These are phyloP conservation scores for Dactylonectria macrodidyma DNA, from an alignment of 2,329 filamentous ascomycete genomes.

Conservation along the genomic window DNA sequence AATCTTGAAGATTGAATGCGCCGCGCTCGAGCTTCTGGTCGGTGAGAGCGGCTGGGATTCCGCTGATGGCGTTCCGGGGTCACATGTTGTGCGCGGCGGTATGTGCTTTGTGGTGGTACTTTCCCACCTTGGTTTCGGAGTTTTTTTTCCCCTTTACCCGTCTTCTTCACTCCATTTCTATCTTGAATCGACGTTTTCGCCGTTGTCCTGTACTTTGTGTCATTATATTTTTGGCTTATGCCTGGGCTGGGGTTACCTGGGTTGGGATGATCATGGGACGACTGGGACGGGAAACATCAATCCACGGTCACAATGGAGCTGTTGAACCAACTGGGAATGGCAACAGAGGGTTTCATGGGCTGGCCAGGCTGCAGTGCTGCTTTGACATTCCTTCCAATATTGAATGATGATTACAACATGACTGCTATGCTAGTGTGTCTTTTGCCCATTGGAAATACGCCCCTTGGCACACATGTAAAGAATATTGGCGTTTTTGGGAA, in stretches of 20 bases:
- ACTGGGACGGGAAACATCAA: slow-evolving; percentile 17
- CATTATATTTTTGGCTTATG: slow-evolving; percentile 16
- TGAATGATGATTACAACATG: slow-evolving; percentile 40
- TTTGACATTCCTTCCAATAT: slow-evolving; percentile 37
- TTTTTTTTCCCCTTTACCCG: slow-evolving; percentile 11
- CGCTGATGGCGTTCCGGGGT: slow-evolving; percentile 44
- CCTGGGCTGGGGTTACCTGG: slow-evolving; percentile 9
- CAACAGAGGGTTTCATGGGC: slow-evolving; percentile 22
- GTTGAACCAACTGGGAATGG: slow-evolving; percentile 28
- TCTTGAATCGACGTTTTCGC: slow-evolving; percentile 2
- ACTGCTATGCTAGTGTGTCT: not conserved
- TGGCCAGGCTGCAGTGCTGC: slow-evolving; percentile 35
- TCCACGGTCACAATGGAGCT: slow-evolving; percentile 28
- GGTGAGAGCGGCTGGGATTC: slow-evolving; percentile 57
- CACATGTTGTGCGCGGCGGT: slow-evolving; percentile 27
- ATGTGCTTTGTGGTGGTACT: slow-evolving; percentile 23
- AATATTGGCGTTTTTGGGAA: not conserved
- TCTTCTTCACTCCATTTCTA: slow-evolving; percentile 7
- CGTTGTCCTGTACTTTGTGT: slow-evolving; percentile 22
- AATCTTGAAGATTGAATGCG: slow-evolving; percentile 44
- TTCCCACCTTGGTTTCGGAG: slow-evolving; percentile 18
- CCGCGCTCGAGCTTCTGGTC: slow-evolving; percentile 52
- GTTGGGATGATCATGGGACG: slow-evolving; percentile 16
- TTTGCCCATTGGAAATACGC: not conserved
- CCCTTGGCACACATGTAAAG: not conserved